phyloP scores from a whole-genome alignment of 148 eudicot species.

The Chenopodium album region DNA sequence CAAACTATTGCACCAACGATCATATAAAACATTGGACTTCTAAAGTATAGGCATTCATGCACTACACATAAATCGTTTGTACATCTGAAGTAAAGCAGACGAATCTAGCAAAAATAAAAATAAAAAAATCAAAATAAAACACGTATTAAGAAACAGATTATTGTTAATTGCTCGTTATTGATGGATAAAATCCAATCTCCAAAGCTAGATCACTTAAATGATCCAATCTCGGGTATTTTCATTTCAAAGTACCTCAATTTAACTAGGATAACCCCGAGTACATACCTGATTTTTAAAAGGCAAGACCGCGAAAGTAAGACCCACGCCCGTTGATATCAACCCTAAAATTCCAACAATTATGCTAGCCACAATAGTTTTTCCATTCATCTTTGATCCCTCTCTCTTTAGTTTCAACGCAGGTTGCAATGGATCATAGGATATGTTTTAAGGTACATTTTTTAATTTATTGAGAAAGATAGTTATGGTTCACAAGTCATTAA shows the following conservation, averaged over 20 bases:
- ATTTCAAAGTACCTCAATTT: no score
- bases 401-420: neutral
- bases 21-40: slow-evolving; percentile 24
- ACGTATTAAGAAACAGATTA: neutral
- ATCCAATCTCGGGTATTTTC: no score
- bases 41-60: slow-evolving; percentile 21
- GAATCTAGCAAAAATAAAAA: slow-evolving; percentile 10
- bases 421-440: no score
- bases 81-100: slow-evolving; percentile 9
- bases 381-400: slow-evolving; percentile 26
- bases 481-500: neutral
- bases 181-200: neutral
- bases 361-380: slow-evolving; percentile 31
- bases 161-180: no score
- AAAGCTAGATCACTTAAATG: neutral
- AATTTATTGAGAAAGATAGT: neutral
- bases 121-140: neutral
- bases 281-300: slow-evolving; percentile 11
- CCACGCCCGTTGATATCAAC: slow-evolving; percentile 38
- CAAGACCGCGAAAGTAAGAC: slow-evolving; percentile 43
- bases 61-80: no score
- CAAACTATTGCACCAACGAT: slow-evolving; percentile 14
- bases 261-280: neutral
- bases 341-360: slow-evolving; percentile 40
- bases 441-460: no score